These are phyloP conservation scores for Kodamaea jinghongensis DNA, from an alignment of 805 yeast species.

Conservation along the genomic window DNA sequence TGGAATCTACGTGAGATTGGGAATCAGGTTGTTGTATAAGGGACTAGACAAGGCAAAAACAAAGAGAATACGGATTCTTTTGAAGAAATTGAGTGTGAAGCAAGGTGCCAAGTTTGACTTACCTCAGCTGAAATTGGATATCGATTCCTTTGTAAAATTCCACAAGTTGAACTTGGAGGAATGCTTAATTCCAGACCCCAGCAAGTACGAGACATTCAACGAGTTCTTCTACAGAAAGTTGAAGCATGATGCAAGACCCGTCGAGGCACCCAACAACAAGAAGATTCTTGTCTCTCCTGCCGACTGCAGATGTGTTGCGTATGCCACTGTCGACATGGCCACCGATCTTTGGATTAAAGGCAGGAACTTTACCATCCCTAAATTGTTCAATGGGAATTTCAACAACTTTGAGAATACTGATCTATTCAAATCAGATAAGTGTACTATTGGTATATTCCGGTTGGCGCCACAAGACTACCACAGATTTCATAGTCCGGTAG, in stretches of 20 bases:
- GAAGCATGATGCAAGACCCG: slow-evolving; percentile 65
- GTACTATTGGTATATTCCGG: slow-evolving; percentile 76
- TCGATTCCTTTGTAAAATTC: slow-evolving; percentile 74
- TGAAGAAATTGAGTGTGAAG: slow-evolving; percentile 65
- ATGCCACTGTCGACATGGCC: slow-evolving; percentile 56
- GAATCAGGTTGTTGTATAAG: slow-evolving; percentile 78
- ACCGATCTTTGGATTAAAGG: slow-evolving; percentile 90
- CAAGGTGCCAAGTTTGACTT: slow-evolving; percentile 85
- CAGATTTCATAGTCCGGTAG: slow-evolving; percentile 85
- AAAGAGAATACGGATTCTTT: slow-evolving; percentile 55
- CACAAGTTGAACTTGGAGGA: slow-evolving; percentile 77
- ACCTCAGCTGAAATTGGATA: slow-evolving; percentile 62
- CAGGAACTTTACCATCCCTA: slow-evolving; percentile 61
- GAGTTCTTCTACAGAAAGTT: slow-evolving; percentile 84
- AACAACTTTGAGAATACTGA: slow-evolving; percentile 41
- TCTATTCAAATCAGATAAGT: slow-evolving; percentile 35
- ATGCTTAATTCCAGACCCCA: slow-evolving; percentile 49
- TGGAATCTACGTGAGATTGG: slow-evolving; percentile 83
- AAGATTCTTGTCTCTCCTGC: slow-evolving; percentile 72
- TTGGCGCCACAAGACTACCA: slow-evolving; percentile 98
- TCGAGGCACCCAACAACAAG: slow-evolving; percentile 55
- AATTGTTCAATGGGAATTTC: slow-evolving; percentile 51
- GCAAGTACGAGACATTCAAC: slow-evolving; percentile 67
- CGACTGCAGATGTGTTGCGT: slow-evolving; percentile 80
- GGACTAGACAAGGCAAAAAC: slow-evolving; percentile 64